Base-by-base conservation (phyloP, 2,329 filamentous ascomycete species). In the Scedosporium boydii region DNA sequence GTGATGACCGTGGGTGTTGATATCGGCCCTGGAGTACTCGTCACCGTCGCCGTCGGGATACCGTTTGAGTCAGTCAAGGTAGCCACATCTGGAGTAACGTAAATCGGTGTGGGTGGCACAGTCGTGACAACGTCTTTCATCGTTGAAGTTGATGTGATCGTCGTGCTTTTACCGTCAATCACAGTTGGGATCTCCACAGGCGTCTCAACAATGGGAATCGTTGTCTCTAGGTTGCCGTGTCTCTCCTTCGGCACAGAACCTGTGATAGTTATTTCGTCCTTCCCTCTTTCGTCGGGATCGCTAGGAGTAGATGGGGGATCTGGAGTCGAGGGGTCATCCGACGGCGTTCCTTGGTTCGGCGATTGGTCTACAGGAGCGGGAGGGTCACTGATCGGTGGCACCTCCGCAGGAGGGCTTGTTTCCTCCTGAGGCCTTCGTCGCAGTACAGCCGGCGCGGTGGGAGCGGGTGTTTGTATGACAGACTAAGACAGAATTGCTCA, bases 1-100 rank as follows among this genome's bases (percentile, higher is more conserved):
- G 59, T 60, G 7, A 60, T 38, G 3, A 60, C 44, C 44, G 44
- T 60, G 2, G 59, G 59, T 6, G 59, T 60, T 7, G 59, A 60
- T 23, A 53, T 7, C 5, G 59, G 59, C 3, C 27, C 10, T 16
- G 59, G 59, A 3, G 44, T 60, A 16, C 29, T 60, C 6, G 21
- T 48, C 7, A 27, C 18, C 18, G 44, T 60, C 18, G 44, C 59
- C 14, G 59, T 60, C 18, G 26, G 44, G 16, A 53, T 26, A n/a
- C 59, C 59, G 3, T 60, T 51, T 1, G 44, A n/a, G 18, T 60
- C 59, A 4, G 44, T 53, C 12, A 53, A 21, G 14, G 59, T 60
- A 3, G 3, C 2, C 14, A 60, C 44, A 38, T 51, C 59, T 18
- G 59, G 14, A 6, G 44, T 29, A 4, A 60, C 26, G 26, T n/a